Percentiles rank a stretch among this genome's conserved stretches.
Evolutionary conservation across 2,329 filamentous ascomycete species (phyloP).

Genomic region (Fusarium sp.): DNA sequence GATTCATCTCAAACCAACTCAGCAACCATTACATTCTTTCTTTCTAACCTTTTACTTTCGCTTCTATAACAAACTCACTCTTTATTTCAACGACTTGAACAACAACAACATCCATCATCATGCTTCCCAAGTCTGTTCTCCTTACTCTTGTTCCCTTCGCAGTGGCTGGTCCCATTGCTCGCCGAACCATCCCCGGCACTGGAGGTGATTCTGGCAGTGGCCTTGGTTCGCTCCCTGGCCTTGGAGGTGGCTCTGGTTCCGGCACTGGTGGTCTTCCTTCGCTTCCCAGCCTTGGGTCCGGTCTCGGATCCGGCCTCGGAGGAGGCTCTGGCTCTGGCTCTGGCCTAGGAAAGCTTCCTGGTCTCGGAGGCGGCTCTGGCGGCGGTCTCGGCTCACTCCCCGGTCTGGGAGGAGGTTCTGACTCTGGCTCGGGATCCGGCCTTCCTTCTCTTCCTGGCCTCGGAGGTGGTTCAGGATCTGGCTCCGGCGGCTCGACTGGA

Average conservation of each 20-base stretch:
- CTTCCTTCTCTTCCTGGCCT: background rate
- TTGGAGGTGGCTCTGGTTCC: constrained; percentile 3
- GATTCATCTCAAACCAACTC: constrained; percentile 26
- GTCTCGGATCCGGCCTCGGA: background rate
- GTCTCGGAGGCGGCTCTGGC: background rate
- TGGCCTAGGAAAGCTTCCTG: background rate
- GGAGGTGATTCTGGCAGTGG: constrained; percentile 11
- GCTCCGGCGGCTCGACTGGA: background rate
- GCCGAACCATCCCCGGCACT: constrained; percentile 1
- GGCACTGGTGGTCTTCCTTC: background rate
- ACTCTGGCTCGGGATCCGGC: background rate
- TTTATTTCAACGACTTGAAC: constrained; percentile 9
- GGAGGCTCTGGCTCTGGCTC: background rate
- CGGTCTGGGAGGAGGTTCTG: background rate
- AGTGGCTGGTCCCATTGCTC: constrained; percentile 38
- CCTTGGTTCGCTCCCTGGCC: constrained; percentile 3
- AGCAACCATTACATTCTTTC: constrained; percentile 25
- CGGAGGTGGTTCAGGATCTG: background rate
- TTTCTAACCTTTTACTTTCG: constrained; percentile 7
- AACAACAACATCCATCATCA: constrained; percentile 17
- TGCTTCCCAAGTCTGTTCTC: constrained; percentile 40
- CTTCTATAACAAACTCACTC: constrained; percentile 5
- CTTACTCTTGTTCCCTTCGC: constrained; percentile 39
- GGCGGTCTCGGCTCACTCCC: background rate
- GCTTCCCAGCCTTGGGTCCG: background rate